Evolutionary conservation across 495 filamentous ascomycete species (phyloP).

Genomic region (Hypoxylon intermedium): DNA sequence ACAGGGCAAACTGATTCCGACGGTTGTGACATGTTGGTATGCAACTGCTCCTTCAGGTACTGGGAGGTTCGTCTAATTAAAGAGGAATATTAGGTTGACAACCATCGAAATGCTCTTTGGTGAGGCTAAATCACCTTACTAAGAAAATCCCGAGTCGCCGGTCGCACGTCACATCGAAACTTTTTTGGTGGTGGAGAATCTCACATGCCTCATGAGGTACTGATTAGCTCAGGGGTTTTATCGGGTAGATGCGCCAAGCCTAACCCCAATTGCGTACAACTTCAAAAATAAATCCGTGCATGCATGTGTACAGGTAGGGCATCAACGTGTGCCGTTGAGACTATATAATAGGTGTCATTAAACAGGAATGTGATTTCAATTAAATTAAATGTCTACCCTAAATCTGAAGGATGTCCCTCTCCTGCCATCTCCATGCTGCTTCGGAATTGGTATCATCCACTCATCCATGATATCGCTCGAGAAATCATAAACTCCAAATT

Average conservation of each 20-base stretch:
- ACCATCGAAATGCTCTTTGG: not conserved
- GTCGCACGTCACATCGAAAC: slow-evolving; percentile 11
- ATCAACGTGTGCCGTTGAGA: too few relatives aligned
- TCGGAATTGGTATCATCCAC: slow-evolving; percentile 1
- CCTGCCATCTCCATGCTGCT: not conserved
- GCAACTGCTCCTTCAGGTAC: too few relatives aligned
- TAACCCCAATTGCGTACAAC: not conserved
- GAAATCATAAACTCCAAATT: not conserved
- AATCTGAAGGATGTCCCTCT: not conserved
- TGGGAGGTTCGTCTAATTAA: not conserved
- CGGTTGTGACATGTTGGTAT: slow-evolving; percentile 26
- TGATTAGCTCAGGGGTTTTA: slow-evolving; percentile 2
- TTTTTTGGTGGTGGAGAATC: slow-evolving; percentile 28
- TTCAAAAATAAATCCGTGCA: too few relatives aligned
- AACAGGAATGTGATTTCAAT: too few relatives aligned
- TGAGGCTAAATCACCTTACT: not conserved
- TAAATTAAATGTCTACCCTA: too few relatives aligned
- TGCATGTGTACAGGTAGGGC: too few relatives aligned
- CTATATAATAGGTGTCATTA: too few relatives aligned
- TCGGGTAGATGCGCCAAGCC: not conserved
- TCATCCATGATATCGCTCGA: not conserved
- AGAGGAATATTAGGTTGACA: not conserved
- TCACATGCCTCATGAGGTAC: slow-evolving; percentile 12
- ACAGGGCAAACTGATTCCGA: slow-evolving; percentile 71
- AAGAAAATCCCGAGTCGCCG: slow-evolving; percentile 14